Evolutionary conservation across 192 early-diverging fungal genomes (phyloP).

Genomic region (Backusella macrospora): DNA sequence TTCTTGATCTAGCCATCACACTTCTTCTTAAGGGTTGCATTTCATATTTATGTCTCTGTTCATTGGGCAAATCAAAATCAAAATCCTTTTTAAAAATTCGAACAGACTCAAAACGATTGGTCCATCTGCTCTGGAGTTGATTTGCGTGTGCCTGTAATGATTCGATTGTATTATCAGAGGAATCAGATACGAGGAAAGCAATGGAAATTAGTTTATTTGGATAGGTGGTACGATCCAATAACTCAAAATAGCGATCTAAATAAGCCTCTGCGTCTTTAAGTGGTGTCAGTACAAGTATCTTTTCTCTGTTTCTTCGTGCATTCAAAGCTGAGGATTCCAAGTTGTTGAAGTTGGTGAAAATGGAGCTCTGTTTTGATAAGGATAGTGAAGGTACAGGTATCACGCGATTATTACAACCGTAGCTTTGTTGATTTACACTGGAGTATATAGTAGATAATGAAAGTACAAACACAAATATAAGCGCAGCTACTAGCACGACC

Average conservation of each 20-base stretch:
- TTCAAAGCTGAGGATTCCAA: conserved; percentile 18
- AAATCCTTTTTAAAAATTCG: conserved; percentile 61
- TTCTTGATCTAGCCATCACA: conserved; percentile 61
- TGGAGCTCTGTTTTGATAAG: conserved; percentile 4
- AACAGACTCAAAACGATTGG: conserved; percentile 42
- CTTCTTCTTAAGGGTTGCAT: conserved; percentile 50
- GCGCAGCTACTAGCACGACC: not conserved
- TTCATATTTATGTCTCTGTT: conserved; percentile 54
- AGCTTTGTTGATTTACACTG: not conserved
- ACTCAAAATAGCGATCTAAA: conserved; percentile 57
- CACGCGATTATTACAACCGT: not conserved
- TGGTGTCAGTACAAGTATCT: conserved; percentile 59
- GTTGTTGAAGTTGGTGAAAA: conserved; percentile 30
- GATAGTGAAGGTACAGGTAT: conserved; percentile 6
- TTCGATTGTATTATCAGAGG: conserved; percentile 54
- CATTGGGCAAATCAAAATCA: conserved; percentile 52
- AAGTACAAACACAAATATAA: conserved; percentile 19
- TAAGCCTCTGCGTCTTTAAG: conserved; percentile 59
- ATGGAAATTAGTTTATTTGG: conserved; percentile 54
- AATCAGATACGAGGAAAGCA: conserved; percentile 62
- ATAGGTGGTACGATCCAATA: conserved; percentile 53
- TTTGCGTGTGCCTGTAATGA: conserved; percentile 42
- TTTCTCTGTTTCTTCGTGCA: conserved; percentile 19
- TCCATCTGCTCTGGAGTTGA: not conserved
- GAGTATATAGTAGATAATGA: conserved; percentile 7